Conservation (phyloP, 805 yeast species). For the Cyberlindnera petersonii region DNA sequence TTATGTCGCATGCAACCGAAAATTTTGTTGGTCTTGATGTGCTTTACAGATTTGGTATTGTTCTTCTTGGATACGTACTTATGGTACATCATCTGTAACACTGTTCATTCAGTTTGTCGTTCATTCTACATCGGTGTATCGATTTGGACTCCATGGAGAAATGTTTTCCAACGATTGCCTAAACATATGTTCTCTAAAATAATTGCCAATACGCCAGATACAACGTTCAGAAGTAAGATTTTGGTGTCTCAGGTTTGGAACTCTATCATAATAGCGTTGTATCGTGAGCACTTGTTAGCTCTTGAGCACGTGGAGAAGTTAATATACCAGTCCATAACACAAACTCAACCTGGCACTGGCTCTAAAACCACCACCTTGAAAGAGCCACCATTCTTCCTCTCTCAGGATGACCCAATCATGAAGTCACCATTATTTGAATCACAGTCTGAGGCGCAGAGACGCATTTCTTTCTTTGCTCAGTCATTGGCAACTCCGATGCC, state of each 20-base stretch:
- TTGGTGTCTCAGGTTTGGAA: slow-evolving; percentile 98
- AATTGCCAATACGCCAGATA: slow-evolving; percentile 60
- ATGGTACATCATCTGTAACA: slow-evolving; percentile 83
- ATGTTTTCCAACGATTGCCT: slow-evolving; percentile 71
- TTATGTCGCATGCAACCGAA: slow-evolving; percentile 56
- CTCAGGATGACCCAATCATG: slow-evolving; percentile 74
- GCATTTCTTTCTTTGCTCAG: slow-evolving; percentile 87
- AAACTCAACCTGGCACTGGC: slow-evolving; percentile 31
- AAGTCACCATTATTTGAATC: slow-evolving; percentile 53
- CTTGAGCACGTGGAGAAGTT: slow-evolving; percentile 97
- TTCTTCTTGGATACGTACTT: slow-evolving; percentile 79
- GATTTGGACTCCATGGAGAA: slow-evolving; percentile 87
- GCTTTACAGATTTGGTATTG: slow-evolving; percentile 58
- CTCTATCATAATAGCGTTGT: slow-evolving; percentile 97
- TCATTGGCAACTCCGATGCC: slow-evolving; percentile 84
- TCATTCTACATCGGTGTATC: slow-evolving; percentile 76
- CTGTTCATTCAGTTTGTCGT: slow-evolving; percentile 64
- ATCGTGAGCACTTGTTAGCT: slow-evolving; percentile 96
- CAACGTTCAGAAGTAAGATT: slow-evolving; percentile 94
- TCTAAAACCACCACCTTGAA: slow-evolving; percentile 43
- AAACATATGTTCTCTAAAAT: slow-evolving; percentile 71
- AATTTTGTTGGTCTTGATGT: slow-evolving; percentile 49
- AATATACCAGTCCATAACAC: slow-evolving; percentile 83
- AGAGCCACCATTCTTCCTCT: slow-evolving; percentile 75
- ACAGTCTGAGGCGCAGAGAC: slow-evolving; percentile 74